These are phyloP conservation scores for Darksidea phi DNA, from an alignment of 495 filamentous ascomycete genomes.

Conservation along the genomic window DNA sequence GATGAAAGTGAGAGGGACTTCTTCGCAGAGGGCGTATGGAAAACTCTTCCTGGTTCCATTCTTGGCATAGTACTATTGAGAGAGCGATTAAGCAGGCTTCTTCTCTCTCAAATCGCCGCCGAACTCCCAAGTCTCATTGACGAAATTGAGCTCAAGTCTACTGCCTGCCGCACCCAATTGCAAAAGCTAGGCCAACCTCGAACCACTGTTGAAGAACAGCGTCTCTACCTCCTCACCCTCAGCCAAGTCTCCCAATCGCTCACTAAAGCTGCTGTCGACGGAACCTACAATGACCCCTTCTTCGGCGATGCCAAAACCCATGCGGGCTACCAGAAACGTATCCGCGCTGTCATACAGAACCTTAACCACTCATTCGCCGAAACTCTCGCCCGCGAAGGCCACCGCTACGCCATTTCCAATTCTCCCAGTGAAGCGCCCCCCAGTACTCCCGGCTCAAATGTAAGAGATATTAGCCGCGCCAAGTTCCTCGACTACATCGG, in stretches of 20 bases:
- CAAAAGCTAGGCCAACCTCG: slow-evolving; percentile 5
- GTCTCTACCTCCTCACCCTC: background rate
- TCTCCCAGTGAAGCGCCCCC: background rate
- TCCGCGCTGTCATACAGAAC: slow-evolving; percentile 12
- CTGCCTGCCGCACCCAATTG: background rate
- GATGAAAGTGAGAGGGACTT: slow-evolving; percentile 46
- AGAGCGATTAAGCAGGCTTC: slow-evolving; percentile 55
- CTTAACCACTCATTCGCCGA: background rate
- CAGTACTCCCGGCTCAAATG: background rate
- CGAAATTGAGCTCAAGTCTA: slow-evolving; percentile 40
- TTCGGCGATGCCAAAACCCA: slow-evolving; percentile 40
- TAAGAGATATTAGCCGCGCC: background rate
- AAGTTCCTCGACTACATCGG: slow-evolving; percentile 9
- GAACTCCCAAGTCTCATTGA: slow-evolving; percentile 59
- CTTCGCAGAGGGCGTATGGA: slow-evolving; percentile 53
- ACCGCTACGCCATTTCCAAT: background rate
- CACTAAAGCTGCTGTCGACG: slow-evolving; percentile 11
- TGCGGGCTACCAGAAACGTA: slow-evolving; percentile 27
- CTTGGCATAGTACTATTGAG: slow-evolving; percentile 55
- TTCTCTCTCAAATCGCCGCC: slow-evolving; percentile 54
- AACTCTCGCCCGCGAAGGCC: background rate
- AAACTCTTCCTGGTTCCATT: slow-evolving; percentile 37
- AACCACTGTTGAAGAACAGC: slow-evolving; percentile 9
- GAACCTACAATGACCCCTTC: slow-evolving; percentile 22
- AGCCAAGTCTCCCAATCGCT: slow-evolving; percentile 1